Percentiles rank a stretch among this genome's conserved stretches.
Conservation (phyloP, 2,329 filamentous ascomycete species). For the Fusarium virguliforme region DNA sequence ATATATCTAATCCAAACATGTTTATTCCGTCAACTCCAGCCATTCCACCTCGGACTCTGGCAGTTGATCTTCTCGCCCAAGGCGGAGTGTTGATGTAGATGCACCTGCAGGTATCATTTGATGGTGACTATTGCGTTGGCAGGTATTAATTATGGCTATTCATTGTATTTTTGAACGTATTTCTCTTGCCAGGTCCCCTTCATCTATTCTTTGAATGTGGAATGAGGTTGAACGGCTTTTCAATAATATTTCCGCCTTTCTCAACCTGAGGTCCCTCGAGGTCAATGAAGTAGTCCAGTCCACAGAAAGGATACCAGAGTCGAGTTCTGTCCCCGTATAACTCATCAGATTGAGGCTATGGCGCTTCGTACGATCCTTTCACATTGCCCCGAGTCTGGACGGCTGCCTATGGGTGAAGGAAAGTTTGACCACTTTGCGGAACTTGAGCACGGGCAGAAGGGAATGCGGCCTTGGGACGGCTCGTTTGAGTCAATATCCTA, state of each 20-base stretch:
- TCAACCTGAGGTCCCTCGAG: conserved; percentile 65
- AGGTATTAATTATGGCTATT: no score
- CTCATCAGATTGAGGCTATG: conserved; percentile 62
- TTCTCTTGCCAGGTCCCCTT: no score
- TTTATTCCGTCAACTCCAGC: conserved; percentile 15
- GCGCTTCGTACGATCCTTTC: conserved; percentile 65
- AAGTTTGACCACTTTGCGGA: conserved; percentile 67
- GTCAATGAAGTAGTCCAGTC: conserved; percentile 68
- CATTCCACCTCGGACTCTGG: conserved; percentile 22
- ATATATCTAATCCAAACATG: not conserved
- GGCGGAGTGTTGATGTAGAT: no score
- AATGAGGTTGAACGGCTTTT: not conserved
- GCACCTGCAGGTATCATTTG: no score
- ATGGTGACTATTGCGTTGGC: no score
- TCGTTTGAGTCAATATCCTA: conserved; percentile 57
- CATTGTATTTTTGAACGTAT: no score
- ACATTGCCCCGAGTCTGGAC: conserved; percentile 70
- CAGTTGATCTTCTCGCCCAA: no score
- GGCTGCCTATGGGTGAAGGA: conserved; percentile 69
- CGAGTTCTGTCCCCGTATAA: conserved; percentile 68
- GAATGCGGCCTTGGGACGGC: conserved; percentile 70
- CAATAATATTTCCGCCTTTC: conserved; percentile 19
- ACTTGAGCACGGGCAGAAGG: conserved; percentile 73
- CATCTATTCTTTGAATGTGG: no score
- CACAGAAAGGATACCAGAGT: conserved; percentile 69